phyloP scores from a whole-genome alignment of 768 basidiomycete genomes.

The Pulveroboletus sp. region DNA sequence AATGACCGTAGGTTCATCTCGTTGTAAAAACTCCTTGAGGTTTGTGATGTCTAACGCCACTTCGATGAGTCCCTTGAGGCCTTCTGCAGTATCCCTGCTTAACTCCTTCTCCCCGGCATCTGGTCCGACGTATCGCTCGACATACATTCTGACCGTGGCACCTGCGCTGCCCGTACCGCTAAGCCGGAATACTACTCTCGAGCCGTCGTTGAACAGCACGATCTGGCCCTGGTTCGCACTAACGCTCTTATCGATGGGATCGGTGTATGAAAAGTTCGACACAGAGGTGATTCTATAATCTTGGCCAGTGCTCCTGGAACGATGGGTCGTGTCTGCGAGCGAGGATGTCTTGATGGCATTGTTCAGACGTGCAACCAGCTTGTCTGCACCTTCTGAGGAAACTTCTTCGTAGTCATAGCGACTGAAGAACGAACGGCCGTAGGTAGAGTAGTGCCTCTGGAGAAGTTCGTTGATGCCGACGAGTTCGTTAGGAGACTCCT shows the following conservation, averaged over 20 bases:
- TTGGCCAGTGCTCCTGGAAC: constrained; percentile 58
- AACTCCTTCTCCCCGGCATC: constrained; percentile 67
- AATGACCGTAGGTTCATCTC: constrained; percentile 94
- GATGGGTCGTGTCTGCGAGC: constrained; percentile 64
- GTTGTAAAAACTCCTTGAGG: constrained; percentile 78
- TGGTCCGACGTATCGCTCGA: constrained; percentile 83
- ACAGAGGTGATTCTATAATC: constrained; percentile 74
- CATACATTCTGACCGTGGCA: constrained; percentile 94
- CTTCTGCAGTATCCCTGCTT: constrained; percentile 75
- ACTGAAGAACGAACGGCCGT: constrained; percentile 98
- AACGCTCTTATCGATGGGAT: constrained; percentile 94
- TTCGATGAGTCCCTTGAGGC: constrained; percentile 92
- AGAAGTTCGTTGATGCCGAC: constrained; percentile 91
- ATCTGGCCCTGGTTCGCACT: constrained; percentile 96
- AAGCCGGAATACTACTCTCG: constrained; percentile 90
- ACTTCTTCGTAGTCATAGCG: constrained; percentile 99
- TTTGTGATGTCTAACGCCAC: constrained; percentile 84
- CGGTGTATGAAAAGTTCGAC: constrained; percentile 93
- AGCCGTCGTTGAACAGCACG: constrained; percentile 87
- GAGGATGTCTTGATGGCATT: constrained; percentile 59
- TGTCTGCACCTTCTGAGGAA: constrained; percentile 82
- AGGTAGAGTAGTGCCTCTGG: constrained; percentile 79
- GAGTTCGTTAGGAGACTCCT: constrained; percentile 64
- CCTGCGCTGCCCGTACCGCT: constrained; percentile 96
- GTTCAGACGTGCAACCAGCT: constrained; percentile 77